phyloP scores from a whole-genome alignment of 140 eudicot genomes.

The Cichorium intybus region DNA sequence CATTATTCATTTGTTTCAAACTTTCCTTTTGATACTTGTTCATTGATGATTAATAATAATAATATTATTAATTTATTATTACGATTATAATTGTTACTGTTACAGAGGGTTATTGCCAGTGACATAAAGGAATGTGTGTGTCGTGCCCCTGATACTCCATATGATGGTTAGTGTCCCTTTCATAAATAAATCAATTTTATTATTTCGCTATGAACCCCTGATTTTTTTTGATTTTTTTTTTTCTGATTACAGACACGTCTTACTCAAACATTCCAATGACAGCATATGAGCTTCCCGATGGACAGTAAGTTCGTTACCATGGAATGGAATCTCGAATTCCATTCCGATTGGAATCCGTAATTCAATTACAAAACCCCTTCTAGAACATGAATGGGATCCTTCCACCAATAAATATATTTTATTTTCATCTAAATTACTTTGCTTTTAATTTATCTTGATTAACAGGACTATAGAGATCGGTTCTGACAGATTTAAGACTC shows the following conservation, averaged over 20 bases:
- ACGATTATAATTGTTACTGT: constrained; percentile 12
- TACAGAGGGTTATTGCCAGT: constrained; percentile 85
- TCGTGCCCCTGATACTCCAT: constrained; percentile 99
- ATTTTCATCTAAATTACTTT: neutral
- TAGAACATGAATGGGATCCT: too few relatives aligned
- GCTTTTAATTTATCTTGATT: constrained; percentile 3
- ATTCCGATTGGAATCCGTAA: too few relatives aligned
- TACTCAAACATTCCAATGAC: constrained; percentile 99
- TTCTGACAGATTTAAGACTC: constrained; percentile 95
- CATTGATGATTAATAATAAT: neutral
- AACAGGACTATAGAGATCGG: constrained; percentile 94
- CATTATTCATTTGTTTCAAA: neutral
- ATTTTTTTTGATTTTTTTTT: constrained; percentile 5
- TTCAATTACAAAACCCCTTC: too few relatives aligned
- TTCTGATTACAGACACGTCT: constrained; percentile 51
- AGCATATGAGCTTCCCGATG: constrained; percentile 98
- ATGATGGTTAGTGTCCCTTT: constrained; percentile 64
- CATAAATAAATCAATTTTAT: neutral
- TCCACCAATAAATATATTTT: neutral
- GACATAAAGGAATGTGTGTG: constrained; percentile 99
- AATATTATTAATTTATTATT: neutral
- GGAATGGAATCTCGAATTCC: too few relatives aligned
- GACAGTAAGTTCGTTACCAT: constrained; percentile 70
- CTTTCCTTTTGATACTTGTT: neutral
- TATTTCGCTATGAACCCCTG: neutral